phyloP scores from a whole-genome alignment of 2,329 filamentous ascomycete genomes.

The Geoglossum cookeanum region DNA sequence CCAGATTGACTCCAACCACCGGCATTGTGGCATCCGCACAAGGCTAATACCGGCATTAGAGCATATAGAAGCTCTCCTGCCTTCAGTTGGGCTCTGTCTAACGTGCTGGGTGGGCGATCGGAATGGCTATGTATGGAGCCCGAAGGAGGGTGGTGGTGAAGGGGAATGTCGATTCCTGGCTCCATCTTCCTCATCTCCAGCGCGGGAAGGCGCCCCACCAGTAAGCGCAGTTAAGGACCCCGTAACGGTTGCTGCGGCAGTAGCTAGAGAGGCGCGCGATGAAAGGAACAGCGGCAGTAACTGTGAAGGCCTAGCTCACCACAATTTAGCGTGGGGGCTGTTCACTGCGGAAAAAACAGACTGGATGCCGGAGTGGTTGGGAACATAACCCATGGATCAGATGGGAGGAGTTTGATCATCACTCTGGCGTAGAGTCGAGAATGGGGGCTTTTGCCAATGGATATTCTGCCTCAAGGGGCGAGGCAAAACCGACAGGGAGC shows the following conservation, averaged over 20 bases:
- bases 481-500: too few species aligned
- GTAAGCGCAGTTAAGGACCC: background rate
- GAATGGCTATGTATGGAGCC: background rate
- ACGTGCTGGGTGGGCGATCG: constrained; percentile 9
- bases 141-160: background rate
- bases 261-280: background rate
- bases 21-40: constrained; percentile 51
- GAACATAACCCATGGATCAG: constrained; percentile 1
- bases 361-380: constrained; percentile 7
- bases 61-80: constrained; percentile 29
- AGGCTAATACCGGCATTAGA: constrained; percentile 47
- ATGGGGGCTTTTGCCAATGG: background rate
- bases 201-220: background rate
- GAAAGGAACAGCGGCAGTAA: background rate
- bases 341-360: constrained; percentile 8
- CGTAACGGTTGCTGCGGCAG: background rate
- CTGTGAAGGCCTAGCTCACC: constrained; percentile 1
- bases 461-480: background rate
- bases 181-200: background rate
- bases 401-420: background rate
- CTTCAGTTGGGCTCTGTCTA: constrained; percentile 2
- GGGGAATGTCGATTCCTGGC: background rate
- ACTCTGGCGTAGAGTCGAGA: background rate
- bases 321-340: constrained; percentile 6
- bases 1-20: constrained; percentile 55